phyloP scores from a whole-genome alignment of 2,329 filamentous ascomycete species.

The Nannizzia gypsea region DNA sequence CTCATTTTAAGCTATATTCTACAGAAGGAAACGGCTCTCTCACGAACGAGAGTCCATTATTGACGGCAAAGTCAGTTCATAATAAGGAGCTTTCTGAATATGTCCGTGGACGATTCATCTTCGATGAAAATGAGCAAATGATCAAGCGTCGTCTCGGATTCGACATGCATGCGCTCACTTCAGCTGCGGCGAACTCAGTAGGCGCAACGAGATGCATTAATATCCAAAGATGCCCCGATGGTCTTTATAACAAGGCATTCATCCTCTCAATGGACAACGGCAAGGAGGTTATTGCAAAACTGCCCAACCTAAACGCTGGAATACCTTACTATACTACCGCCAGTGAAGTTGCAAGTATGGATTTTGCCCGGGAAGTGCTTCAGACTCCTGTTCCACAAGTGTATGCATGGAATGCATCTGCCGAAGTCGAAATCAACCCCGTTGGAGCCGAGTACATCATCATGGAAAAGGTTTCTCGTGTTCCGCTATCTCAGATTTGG shows the following conservation, averaged over 20 bases:
- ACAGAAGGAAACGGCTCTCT: not conserved
- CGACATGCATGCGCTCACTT: constrained; percentile 24
- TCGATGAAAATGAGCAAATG: constrained; percentile 7
- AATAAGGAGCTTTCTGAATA: constrained; percentile 5
- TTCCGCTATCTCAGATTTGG: constrained; percentile 2
- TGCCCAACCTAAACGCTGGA: constrained; percentile 14
- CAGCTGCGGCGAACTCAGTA: constrained; percentile 21
- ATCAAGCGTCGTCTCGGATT: constrained; percentile 16
- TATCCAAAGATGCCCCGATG: constrained; percentile 25
- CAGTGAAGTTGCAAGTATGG: constrained; percentile 30
- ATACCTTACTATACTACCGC: constrained; percentile 18
- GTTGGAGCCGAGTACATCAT: constrained; percentile 28
- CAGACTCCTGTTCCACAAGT: constrained; percentile 14
- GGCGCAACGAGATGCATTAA: constrained; percentile 22
- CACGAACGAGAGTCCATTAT: no score
- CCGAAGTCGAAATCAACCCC: constrained; percentile 15
- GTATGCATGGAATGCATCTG: constrained; percentile 10
- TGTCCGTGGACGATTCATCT: constrained; percentile 8
- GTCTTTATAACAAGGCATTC: constrained; percentile 25
- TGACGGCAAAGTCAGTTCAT: not conserved
- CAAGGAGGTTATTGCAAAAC: constrained; percentile 12
- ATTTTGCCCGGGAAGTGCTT: constrained; percentile 19
- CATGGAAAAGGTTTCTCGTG: constrained; percentile 24
- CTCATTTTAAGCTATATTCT: not conserved
- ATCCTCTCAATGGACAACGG: constrained; percentile 19